Conservation (phyloP, 2,329 filamentous ascomycete genomes). For the Penicillium sp. region DNA sequence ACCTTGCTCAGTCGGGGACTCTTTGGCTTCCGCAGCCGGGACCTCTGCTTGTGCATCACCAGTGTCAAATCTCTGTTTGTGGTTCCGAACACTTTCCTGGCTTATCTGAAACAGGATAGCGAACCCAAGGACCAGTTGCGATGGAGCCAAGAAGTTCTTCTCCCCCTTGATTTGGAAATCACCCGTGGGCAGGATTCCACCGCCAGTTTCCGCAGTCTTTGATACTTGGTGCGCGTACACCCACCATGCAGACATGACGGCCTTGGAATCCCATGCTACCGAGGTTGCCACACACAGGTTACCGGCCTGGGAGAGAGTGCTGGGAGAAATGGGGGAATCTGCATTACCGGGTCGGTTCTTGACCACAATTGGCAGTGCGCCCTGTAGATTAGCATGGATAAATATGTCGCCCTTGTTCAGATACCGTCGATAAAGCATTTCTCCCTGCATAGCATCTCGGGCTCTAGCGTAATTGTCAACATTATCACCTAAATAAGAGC, state of each 20-base stretch:
- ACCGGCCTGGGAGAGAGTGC: constrained; percentile 86
- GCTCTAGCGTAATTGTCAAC: constrained; percentile 47
- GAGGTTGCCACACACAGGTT: constrained; percentile 80
- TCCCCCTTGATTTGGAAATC: constrained; percentile 78
- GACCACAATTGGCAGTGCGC: constrained; percentile 79
- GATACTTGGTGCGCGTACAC: constrained; percentile 85
- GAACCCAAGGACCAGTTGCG: constrained; percentile 82
- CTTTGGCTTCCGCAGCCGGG: constrained; percentile 16
- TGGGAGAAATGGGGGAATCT: constrained; percentile 84
- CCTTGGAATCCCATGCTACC: constrained; percentile 92
- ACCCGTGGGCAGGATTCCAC: constrained; percentile 70
- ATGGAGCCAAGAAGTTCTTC: constrained; percentile 88
- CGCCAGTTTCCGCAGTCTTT: constrained; percentile 75
- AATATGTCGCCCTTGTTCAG: constrained; percentile 87
- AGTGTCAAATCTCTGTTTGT: constrained; percentile 63
- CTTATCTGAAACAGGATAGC: constrained; percentile 85
- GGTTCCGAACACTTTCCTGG: constrained; percentile 77
- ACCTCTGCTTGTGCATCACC: constrained; percentile 28
- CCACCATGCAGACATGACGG: constrained; percentile 95
- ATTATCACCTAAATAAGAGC: background rate
- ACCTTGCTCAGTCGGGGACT: constrained; percentile 21
- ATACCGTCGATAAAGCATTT: constrained; percentile 84
- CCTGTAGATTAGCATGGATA: constrained; percentile 83
- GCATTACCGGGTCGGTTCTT: constrained; percentile 78
- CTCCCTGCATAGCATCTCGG: constrained; percentile 83